These are phyloP conservation scores for Camellia granthamiana DNA, from an alignment of 148 eudicot genomes.

Conservation along the genomic window DNA sequence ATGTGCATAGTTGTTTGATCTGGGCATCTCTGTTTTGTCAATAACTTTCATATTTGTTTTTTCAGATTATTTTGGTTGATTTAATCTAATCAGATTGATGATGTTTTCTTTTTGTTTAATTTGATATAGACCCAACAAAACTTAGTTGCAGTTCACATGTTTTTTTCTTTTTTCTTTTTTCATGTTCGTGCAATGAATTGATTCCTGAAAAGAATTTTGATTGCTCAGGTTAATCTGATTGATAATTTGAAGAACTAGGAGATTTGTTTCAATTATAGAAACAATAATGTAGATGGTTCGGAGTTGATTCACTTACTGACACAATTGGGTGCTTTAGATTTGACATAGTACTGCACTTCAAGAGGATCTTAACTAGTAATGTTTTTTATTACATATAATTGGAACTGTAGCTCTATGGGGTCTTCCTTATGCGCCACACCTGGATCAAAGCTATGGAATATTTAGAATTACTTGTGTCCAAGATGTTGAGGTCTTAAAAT, in stretches of 20 bases:
- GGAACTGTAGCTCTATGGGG: neutral
- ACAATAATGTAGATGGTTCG: neutral
- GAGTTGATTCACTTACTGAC: conserved; percentile 3
- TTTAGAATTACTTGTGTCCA: neutral
- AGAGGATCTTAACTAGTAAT: neutral
- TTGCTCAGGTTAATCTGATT: neutral
- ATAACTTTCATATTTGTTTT: neutral
- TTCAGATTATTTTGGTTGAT: conserved; percentile 4
- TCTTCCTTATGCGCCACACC: neutral
- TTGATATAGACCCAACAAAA: neutral
- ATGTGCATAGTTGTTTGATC: conserved; percentile 23
- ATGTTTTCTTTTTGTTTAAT: neutral
- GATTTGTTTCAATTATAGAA: neutral
- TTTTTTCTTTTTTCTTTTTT: neutral
- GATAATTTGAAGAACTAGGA: neutral
- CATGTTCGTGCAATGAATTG: neutral
- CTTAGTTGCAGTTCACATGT: neutral
- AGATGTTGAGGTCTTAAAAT: neutral
- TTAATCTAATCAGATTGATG: neutral
- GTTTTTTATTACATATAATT: neutral
- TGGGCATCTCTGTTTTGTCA: neutral
- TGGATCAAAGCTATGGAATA: neutral
- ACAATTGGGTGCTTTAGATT: neutral
- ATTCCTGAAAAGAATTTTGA: neutral
- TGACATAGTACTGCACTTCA: neutral